These are phyloP conservation scores for Jamesozyma hellenica DNA, from an alignment of 805 yeast species.

Conservation along the genomic window DNA sequence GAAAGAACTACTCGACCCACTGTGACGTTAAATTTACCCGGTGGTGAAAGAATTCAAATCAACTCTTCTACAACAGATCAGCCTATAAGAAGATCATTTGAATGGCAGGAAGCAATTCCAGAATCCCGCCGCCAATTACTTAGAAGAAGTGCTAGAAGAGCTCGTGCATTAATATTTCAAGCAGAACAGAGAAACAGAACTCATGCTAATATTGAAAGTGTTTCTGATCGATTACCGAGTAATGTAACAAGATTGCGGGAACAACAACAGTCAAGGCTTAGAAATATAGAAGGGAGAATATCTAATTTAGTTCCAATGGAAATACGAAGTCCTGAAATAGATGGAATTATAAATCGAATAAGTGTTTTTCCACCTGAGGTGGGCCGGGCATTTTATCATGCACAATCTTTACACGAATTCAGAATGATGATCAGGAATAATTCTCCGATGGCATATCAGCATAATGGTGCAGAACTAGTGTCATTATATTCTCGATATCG, in stretches of 20 bases:
- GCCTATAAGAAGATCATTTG: conserved; percentile 23
- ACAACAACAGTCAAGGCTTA: conserved; percentile 1
- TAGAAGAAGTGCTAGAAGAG: conserved; percentile 15
- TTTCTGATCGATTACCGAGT: conserved; percentile 3
- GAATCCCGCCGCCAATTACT: conserved; percentile 11
- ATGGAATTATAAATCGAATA: conserved; percentile 11
- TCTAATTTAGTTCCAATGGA: neutral
- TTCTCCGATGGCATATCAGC: conserved; percentile 16
- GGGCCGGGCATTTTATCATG: conserved; percentile 19
- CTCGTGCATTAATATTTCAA: conserved; percentile 1
- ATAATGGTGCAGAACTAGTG: conserved; percentile 15
- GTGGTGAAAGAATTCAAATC: conserved; percentile 18
- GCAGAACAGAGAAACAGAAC: too few species aligned
- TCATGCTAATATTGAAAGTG: neutral
- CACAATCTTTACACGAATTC: conserved; percentile 18
- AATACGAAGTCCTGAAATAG: conserved; percentile 6
- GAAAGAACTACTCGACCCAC: conserved; percentile 20
- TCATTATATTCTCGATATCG: conserved; percentile 16
- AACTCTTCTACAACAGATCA: conserved; percentile 15
- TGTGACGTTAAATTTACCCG: conserved; percentile 20
- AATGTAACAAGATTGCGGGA: conserved; percentile 6
- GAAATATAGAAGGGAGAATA: conserved; percentile 1
- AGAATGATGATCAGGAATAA: conserved; percentile 12
- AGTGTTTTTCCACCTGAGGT: conserved; percentile 14
- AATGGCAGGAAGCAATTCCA: conserved; percentile 12